These are phyloP conservation scores for Rusavskia elegans DNA, from an alignment of 495 filamentous ascomycete species.

Conservation along the genomic window DNA sequence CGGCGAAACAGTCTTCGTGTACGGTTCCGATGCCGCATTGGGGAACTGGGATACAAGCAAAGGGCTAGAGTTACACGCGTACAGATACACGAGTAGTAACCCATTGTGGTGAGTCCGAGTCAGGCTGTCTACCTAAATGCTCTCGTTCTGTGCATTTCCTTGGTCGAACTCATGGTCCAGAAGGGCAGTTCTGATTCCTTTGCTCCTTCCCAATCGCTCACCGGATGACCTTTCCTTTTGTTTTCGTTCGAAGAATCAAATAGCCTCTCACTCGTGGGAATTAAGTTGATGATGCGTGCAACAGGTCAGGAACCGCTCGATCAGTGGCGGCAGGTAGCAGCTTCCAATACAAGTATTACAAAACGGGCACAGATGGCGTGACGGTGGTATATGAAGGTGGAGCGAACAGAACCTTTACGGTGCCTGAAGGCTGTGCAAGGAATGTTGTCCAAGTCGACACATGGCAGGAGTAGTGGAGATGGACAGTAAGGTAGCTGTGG, in stretches of 20 bases:
- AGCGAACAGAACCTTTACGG: constrained; percentile 37
- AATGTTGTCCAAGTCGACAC: neutral
- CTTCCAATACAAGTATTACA: constrained; percentile 57
- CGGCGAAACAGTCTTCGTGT: constrained; percentile 44
- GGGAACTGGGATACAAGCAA: constrained; percentile 38
- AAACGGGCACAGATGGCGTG: constrained; percentile 31
- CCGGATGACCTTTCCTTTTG: neutral
- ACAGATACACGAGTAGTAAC: constrained; percentile 35
- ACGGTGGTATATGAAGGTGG: constrained; percentile 46
- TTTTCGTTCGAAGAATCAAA: neutral
- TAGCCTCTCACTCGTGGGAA: neutral
- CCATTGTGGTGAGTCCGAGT: constrained; percentile 35
- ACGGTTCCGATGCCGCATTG: constrained; percentile 36
- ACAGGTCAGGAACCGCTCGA: constrained; percentile 11
- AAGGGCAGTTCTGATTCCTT: no score
- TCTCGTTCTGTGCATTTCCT: no score
- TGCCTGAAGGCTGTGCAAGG: neutral
- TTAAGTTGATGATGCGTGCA: neutral
- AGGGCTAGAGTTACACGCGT: constrained; percentile 35
- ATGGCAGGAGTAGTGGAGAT: neutral
- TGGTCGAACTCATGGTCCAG: no score
- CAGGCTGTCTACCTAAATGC: no score
- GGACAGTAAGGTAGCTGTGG: no score
- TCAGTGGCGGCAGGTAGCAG: constrained; percentile 31
- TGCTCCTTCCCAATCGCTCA: no score